A percentile compares a stretch with the other conserved stretches of the same genome.
phyloP scores from a whole-genome alignment of 352 stramenopile genomes.

The Phytophthora quininea region DNA sequence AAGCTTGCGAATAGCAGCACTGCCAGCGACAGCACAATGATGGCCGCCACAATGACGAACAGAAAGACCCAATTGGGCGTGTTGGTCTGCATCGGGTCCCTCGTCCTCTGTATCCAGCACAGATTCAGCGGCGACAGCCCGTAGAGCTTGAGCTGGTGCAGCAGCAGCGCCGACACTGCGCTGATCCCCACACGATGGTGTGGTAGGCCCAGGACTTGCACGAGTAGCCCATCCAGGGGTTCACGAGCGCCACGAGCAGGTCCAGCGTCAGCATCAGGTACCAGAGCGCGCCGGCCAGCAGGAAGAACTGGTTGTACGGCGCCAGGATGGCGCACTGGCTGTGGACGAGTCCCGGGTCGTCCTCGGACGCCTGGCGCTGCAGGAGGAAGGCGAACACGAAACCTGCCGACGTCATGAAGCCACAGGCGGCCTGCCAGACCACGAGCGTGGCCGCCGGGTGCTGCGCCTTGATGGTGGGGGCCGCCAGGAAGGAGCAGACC shows the following conservation, averaged over 20 bases:
- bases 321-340: conserved; percentile 64
- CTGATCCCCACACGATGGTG: conserved; percentile 78
- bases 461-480: conserved; percentile 81
- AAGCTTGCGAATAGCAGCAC: conserved; percentile 87
- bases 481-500: conserved; percentile 70
- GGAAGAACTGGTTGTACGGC: conserved; percentile 84
- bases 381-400: conserved; percentile 60
- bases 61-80: conserved; percentile 69
- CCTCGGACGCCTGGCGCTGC: conserved; percentile 15
- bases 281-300: conserved; percentile 69
- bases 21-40: conserved; percentile 63
- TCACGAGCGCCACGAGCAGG: conserved; percentile 85
- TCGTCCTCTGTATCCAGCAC: conserved; percentile 76
- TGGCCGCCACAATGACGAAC: conserved; percentile 57
- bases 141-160: conserved; percentile 68
- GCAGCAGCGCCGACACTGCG: conserved; percentile 56
- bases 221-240: conserved; percentile 88
- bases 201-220: conserved; percentile 89
- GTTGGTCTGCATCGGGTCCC: conserved; percentile 50
- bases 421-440: conserved; percentile 79
- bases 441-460: conserved; percentile 79
- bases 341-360: conserved; percentile 11
- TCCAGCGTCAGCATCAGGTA: conserved; percentile 88
- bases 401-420: conserved; percentile 60
- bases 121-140: conserved; percentile 76